Evolutionary conservation across 2,329 filamentous ascomycete species (phyloP), one percentile per base, ranked within the genome.

Genomic region (Trichoderma pleuroti): DNA sequence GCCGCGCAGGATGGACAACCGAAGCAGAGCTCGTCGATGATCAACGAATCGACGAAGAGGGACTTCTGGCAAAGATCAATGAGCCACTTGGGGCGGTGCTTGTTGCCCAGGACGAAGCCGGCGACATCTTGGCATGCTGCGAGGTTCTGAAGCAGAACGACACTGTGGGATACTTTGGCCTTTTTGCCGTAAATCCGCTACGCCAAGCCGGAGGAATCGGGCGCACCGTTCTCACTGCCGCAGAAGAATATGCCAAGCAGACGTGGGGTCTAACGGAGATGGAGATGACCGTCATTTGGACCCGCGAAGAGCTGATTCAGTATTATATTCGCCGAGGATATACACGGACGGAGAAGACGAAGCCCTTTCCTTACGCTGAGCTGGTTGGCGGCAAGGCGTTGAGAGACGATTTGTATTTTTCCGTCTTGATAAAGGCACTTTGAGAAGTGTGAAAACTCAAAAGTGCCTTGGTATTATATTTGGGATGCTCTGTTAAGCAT

Each of bases 301-400:
- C 76, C 16, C 74, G 85, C 12, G 71, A 77, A 0, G 84, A 85
- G 75, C 75, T 86, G 57, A 81, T 86, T 59, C 74, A 77, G 21
- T 86, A 83, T 81, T 86, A 86, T 69, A 59, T 78, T 9, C 76
- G 83, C 6, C 74, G 82, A 26, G 85, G 85, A 0, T 86, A 85
- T 66, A 39, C 26, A 21, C 73, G 71, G 66, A 83, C 82, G 5
- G 82, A 80, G 7, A 78, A 81, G 76, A 81, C 74, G 71, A 75
- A 72, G 68, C 81, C 81, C 5, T 86, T 86, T 61, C 84, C 84
- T 0, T 83, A 83, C 52, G 76, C 74, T 0, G 64, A 80, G 3
- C 76, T 82, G n/a, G 76, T 76, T 2, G 80, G 79, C 39, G 81
- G 80, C 0, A 74, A 71, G 71, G 79, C 78, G 1, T 66, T 85